Conservation (phyloP, 176 grass and related monocot genomes). For the Eleusine coracana region DNA sequence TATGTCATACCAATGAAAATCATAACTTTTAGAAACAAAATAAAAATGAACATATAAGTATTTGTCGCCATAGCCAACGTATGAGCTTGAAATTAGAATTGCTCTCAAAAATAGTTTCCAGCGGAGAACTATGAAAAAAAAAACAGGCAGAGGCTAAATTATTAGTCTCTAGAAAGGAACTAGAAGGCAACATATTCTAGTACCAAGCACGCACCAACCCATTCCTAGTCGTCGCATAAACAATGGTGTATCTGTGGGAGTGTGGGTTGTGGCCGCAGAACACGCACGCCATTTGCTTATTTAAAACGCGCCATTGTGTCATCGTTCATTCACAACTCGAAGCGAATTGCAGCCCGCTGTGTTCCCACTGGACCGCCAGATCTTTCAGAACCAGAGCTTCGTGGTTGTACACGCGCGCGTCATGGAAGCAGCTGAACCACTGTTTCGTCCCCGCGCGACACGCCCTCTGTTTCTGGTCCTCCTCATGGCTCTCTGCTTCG, state of each 20-base stretch:
- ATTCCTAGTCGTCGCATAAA: not conserved
- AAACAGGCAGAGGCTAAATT: not conserved
- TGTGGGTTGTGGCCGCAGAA: not conserved
- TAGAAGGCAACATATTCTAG: slow-evolving; percentile 36
- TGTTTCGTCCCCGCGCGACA: no score
- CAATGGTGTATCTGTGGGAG: not conserved
- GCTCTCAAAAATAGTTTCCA: not conserved
- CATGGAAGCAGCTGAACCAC: not conserved
- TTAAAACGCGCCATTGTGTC: not conserved
- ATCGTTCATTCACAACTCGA: not conserved
- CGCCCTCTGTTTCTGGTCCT: not conserved
- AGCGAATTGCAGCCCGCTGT: not conserved
- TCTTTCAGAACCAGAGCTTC: not conserved
- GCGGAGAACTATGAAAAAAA: not conserved
- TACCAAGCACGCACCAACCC: not conserved
- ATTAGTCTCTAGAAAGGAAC: not conserved
- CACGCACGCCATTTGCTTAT: slow-evolving; percentile 18
- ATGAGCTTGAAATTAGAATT: not conserved
- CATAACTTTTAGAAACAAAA: no score
- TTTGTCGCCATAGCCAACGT: not conserved
- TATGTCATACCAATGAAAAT: no score
- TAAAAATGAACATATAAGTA: not conserved
- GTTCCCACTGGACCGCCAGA: not conserved
- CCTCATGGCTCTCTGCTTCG: slow-evolving; percentile 23
- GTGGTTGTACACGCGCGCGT: not conserved